Conservation (phyloP, 2,329 filamentous ascomycete species). For the Trichoderma afroharzianum region DNA sequence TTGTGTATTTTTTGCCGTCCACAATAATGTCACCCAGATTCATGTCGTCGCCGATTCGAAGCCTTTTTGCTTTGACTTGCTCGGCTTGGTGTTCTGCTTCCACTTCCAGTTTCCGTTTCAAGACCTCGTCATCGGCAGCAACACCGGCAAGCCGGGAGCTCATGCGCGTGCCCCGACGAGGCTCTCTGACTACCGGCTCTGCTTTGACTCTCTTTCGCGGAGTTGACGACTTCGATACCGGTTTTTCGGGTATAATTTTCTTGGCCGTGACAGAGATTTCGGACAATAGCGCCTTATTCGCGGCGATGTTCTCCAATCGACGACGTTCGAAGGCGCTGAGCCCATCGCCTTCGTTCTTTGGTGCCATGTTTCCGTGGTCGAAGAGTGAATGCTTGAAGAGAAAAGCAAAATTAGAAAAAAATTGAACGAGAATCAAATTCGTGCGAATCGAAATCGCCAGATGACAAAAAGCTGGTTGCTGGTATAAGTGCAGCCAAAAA, state of each 20-base stretch:
- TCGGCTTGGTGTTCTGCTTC: conserved; percentile 43
- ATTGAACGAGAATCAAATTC: background rate
- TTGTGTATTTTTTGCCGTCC: conserved; percentile 72
- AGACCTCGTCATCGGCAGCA: conserved; percentile 43
- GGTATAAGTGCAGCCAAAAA: background rate
- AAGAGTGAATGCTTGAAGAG: background rate
- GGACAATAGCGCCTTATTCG: conserved; percentile 76
- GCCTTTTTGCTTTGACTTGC: conserved; percentile 54
- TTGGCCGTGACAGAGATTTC: conserved; percentile 71
- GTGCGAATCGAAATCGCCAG: background rate
- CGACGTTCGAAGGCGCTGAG: conserved; percentile 85
- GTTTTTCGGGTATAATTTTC: conserved; percentile 58
- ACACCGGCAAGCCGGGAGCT: conserved; percentile 57
- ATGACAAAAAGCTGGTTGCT: background rate
- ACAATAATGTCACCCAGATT: conserved; percentile 74
- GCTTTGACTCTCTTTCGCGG: conserved; percentile 29
- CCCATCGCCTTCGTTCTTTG: conserved; percentile 39
- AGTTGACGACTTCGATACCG: conserved; percentile 42
- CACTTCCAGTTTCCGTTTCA: conserved; percentile 50
- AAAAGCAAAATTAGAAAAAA: background rate
- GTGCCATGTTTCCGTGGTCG: conserved; percentile 38
- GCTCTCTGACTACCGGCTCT: conserved; percentile 46
- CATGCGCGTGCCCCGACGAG: conserved; percentile 49
- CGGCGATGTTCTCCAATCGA: conserved; percentile 79
- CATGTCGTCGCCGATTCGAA: conserved; percentile 54